phyloP scores from a whole-genome alignment of 2,329 filamentous ascomycete genomes.

The Microcyclosporella mali region DNA sequence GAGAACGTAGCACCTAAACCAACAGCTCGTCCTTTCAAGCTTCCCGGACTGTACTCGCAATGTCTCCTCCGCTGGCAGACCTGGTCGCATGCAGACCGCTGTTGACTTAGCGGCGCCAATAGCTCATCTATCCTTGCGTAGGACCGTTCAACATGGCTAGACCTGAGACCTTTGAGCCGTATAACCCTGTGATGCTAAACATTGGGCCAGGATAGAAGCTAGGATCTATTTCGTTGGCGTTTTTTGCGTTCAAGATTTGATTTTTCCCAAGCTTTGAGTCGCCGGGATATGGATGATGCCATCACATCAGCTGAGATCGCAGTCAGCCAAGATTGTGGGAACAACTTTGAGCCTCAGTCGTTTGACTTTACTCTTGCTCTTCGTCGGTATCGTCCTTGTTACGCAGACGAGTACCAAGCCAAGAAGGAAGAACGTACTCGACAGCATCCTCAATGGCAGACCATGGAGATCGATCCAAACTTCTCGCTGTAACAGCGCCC shows the following conservation, averaged over 20 bases:
- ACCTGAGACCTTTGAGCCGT: slow-evolving; percentile 18
- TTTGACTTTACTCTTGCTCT: too few relatives aligned
- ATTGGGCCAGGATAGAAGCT: slow-evolving; percentile 25
- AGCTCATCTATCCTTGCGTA: slow-evolving; percentile 21
- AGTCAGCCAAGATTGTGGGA: slow-evolving; percentile 5
- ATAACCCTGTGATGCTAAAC: slow-evolving; percentile 15
- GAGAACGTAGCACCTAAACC: slow-evolving; percentile 2
- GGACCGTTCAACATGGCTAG: slow-evolving; percentile 23
- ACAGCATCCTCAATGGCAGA: too few relatives aligned
- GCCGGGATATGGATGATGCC: slow-evolving; percentile 27
- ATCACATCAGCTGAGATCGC: slow-evolving; percentile 21
- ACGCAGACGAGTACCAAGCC: too few relatives aligned
- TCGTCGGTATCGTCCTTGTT: too few relatives aligned
- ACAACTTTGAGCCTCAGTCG: too few relatives aligned
- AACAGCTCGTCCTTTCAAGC: slow-evolving; percentile 4
- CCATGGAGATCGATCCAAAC: too few relatives aligned
- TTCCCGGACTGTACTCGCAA: slow-evolving; percentile 12
- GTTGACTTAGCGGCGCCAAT: slow-evolving; percentile 5
- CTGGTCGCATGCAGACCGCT: slow-evolving; percentile 10
- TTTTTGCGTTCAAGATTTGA: too few relatives aligned
- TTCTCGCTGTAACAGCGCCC: too few relatives aligned
- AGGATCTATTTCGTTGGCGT: too few relatives aligned
- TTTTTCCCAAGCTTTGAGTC: slow-evolving; percentile 6
- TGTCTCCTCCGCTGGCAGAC: slow-evolving; percentile 12
- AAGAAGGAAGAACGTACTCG: too few relatives aligned